Conservation (phyloP, 2,329 filamentous ascomycete species). For the Uncinocarpus reesii region DNA sequence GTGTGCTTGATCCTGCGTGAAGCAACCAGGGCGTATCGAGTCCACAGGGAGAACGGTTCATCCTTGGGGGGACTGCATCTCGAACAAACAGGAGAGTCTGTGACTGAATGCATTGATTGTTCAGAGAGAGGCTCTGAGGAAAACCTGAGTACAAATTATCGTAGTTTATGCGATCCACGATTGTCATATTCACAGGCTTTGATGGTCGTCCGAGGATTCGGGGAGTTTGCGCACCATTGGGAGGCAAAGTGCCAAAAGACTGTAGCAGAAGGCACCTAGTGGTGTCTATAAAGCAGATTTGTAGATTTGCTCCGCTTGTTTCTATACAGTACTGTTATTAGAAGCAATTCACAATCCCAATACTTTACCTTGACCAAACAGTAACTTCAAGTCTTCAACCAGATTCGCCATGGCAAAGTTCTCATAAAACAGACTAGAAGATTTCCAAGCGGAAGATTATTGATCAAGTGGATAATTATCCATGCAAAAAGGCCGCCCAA, state of each 20-base stretch:
- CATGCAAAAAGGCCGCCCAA: no score
- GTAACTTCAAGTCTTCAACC: no score
- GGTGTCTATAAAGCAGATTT: not conserved
- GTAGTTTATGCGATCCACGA: constrained; percentile 2
- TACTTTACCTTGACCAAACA: no score
- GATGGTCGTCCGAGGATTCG: constrained; percentile 6
- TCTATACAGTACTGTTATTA: not conserved
- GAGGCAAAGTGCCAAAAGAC: not conserved
- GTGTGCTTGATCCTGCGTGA: constrained; percentile 1
- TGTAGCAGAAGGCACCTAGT: not conserved
- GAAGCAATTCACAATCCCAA: no score
- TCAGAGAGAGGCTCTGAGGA: constrained; percentile 4
- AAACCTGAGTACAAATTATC: constrained; percentile 6
- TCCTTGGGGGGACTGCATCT: constrained; percentile 5
- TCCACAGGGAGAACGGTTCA: constrained; percentile 1
- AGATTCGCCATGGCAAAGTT: no score
- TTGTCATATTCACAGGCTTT: constrained; percentile 3
- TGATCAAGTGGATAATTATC: no score
- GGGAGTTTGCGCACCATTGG: not conserved
- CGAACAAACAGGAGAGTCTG: constrained; percentile 7
- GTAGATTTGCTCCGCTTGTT: not conserved
- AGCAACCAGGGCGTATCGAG: constrained; percentile 1
- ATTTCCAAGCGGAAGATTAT: no score
- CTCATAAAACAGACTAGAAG: no score
- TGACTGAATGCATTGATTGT: constrained; percentile 4